Evolutionary conservation across 352 stramenopile species (phyloP).

Genomic region (Globisporangium alternatum): DNA sequence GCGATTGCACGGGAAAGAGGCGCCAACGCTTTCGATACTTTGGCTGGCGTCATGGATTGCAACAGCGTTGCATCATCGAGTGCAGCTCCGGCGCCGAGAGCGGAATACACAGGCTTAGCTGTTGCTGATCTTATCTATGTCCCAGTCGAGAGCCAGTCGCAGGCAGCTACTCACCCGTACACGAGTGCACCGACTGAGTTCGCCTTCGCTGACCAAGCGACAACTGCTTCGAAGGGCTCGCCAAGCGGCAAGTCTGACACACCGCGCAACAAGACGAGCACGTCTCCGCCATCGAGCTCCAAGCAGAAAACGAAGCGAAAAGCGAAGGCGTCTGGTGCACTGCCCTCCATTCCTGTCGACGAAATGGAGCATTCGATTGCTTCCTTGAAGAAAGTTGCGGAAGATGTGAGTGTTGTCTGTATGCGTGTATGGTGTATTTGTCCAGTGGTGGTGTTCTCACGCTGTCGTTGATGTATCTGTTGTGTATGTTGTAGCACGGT

Average conservation of each 20-base stretch:
- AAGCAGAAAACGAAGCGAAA: constrained; percentile 12
- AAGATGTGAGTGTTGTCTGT: constrained; percentile 17
- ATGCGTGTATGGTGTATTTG: not conserved
- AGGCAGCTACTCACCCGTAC: not conserved
- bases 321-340: not conserved
- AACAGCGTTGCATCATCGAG: not conserved
- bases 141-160: not conserved
- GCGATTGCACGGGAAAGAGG: not conserved
- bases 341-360: constrained; percentile 23
- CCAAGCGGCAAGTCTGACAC: not conserved
- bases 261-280: not conserved
- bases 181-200: not conserved
- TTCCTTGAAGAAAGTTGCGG: constrained; percentile 25
- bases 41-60: not conserved
- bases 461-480: constrained; percentile 21
- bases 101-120: not conserved
- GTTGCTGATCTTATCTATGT: not conserved
- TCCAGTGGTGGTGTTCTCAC: not conserved
- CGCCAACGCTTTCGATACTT: not conserved
- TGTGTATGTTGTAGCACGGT: constrained; percentile 25
- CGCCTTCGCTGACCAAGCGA: not conserved
- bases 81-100: not conserved
- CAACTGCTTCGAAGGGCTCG: not conserved
- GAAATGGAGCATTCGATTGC: constrained; percentile 31
- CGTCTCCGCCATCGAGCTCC: not conserved